These are phyloP conservation scores for Proliferodiscus dingleyae DNA, from an alignment of 2,329 filamentous ascomycete species.

Conservation along the genomic window DNA sequence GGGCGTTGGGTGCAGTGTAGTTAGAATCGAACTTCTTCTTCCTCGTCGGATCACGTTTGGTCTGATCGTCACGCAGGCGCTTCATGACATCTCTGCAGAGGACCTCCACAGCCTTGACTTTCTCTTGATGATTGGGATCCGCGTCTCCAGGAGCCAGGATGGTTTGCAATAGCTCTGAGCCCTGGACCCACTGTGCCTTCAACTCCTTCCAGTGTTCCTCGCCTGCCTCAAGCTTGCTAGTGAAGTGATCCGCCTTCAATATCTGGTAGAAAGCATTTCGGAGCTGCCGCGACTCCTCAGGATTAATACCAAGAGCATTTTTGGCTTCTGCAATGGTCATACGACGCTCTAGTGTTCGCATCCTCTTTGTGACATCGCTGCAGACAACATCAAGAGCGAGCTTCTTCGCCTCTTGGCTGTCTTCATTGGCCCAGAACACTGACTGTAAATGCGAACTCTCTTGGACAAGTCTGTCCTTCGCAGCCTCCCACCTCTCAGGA, in stretches of 20 bases:
- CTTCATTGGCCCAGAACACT: constrained; percentile 54
- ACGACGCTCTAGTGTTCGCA: constrained; percentile 59
- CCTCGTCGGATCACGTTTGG: constrained; percentile 47
- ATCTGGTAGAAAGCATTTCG: constrained; percentile 63
- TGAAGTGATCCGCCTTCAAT: constrained; percentile 61
- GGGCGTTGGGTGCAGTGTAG: constrained; percentile 27
- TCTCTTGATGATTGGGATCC: constrained; percentile 49
- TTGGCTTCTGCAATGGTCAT: constrained; percentile 74
- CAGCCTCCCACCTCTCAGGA: constrained; percentile 66
- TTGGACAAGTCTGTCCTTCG: constrained; percentile 62
- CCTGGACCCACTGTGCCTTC: constrained; percentile 62
- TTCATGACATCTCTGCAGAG: constrained; percentile 75
- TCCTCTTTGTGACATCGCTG: constrained; percentile 75
- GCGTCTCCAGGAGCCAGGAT: constrained; percentile 47
- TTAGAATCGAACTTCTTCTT: constrained; percentile 37
- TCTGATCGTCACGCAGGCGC: constrained; percentile 63
- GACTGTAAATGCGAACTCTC: constrained; percentile 59
- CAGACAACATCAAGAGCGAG: constrained; percentile 75
- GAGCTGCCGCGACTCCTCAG: constrained; percentile 61
- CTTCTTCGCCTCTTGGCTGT: constrained; percentile 55
- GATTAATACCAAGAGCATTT: constrained; percentile 63
- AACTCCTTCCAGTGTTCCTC: constrained; percentile 66
- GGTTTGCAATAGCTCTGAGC: constrained; percentile 49
- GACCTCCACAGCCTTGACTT: constrained; percentile 62
- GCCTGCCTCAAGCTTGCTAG: constrained; percentile 68